phyloP scores from a whole-genome alignment of 2,329 filamentous ascomycete genomes.

The Aspergillus sp. region DNA sequence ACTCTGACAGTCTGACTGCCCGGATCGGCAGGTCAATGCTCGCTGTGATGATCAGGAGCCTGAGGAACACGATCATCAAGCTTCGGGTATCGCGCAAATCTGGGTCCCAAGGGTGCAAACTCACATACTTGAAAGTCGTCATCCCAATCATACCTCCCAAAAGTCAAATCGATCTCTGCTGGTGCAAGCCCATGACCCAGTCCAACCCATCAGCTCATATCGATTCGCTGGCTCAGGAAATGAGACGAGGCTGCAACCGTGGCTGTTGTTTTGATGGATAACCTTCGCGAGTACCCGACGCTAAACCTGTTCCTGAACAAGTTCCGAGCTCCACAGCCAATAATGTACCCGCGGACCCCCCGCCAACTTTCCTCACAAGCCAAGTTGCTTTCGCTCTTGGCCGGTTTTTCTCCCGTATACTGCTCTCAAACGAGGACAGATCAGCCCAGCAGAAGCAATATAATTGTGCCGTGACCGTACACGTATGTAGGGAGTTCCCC shows the following conservation, averaged over 20 bases:
- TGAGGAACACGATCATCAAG: conserved; percentile 1
- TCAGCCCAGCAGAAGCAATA: background rate
- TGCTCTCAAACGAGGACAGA: background rate
- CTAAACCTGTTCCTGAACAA: conserved; percentile 39
- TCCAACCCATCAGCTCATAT: background rate
- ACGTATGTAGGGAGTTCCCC: background rate
- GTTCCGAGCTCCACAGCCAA: conserved; percentile 9
- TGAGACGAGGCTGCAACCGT: background rate
- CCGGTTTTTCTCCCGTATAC: background rate
- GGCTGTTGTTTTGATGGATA: background rate
- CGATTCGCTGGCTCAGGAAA: background rate
- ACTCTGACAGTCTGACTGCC: background rate
- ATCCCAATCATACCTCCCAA: background rate
- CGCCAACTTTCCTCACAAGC: background rate
- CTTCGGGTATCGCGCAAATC: background rate
- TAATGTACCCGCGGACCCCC: background rate
- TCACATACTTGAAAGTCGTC: background rate
- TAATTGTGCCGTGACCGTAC: background rate
- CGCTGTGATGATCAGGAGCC: background rate
- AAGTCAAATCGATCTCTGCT: background rate
- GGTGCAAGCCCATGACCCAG: background rate
- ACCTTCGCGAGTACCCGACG: conserved; percentile 14
- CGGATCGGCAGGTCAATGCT: conserved; percentile 10
- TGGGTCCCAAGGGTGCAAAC: background rate
- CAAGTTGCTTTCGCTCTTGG: background rate